Evolutionary conservation across 2,329 filamentous ascomycete genomes (phyloP).

Genomic region (Parascedosporium putredinis): DNA sequence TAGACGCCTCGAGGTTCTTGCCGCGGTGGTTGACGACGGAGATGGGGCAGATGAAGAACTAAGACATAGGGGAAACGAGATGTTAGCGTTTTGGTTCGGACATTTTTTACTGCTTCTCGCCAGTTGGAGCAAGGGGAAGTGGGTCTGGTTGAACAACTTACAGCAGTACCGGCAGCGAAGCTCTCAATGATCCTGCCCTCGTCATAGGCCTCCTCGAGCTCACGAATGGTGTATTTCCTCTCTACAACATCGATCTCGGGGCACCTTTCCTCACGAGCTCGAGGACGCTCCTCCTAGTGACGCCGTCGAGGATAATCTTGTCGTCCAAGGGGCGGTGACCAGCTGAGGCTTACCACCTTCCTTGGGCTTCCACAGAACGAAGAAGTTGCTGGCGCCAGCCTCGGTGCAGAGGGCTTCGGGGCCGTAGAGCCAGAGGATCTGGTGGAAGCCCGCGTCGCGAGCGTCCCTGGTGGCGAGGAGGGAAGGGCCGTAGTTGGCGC

Average conservation of each 20-base stretch:
- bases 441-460: slow-evolving; percentile 62
- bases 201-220: slow-evolving; percentile 59
- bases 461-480: slow-evolving; percentile 72
- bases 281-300: slow-evolving; percentile 73
- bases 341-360: slow-evolving; percentile 54
- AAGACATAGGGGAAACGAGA: background rate
- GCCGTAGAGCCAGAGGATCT: slow-evolving; percentile 92
- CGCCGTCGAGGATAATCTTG: slow-evolving; percentile 75
- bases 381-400: slow-evolving; percentile 88
- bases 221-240: slow-evolving; percentile 70
- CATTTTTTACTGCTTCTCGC: too few relatives aligned
- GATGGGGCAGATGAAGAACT: slow-evolving; percentile 64
- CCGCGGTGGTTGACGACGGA: slow-evolving; percentile 59
- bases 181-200: slow-evolving; percentile 75
- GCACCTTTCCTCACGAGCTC: slow-evolving; percentile 60
- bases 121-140: too few relatives aligned
- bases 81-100: slow-evolving; percentile 15
- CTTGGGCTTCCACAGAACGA: slow-evolving; percentile 64
- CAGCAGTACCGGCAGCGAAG: slow-evolving; percentile 79
- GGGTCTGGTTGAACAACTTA: slow-evolving; percentile 41
- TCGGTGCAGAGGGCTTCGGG: slow-evolving; percentile 71
- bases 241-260: slow-evolving; percentile 62
- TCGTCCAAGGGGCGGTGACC: slow-evolving; percentile 77
- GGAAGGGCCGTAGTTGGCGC: slow-evolving; percentile 84
- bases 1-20: slow-evolving; percentile 50